A percentile compares a stretch with the other conserved stretches of the same genome.
Conservation (phyloP, 2,329 filamentous ascomycete species). For the Claviceps arundinis region DNA sequence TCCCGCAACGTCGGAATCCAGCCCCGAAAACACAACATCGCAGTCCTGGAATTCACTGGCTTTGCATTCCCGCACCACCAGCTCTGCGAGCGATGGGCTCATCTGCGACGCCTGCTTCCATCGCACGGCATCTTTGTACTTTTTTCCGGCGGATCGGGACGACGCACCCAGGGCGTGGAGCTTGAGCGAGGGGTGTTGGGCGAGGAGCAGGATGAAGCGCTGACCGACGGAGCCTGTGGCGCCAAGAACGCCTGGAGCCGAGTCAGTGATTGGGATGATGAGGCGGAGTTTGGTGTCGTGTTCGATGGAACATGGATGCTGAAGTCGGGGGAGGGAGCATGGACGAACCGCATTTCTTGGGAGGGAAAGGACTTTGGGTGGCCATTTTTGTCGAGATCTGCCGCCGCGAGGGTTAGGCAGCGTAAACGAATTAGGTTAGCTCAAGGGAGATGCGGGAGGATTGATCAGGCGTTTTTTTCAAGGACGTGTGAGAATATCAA, state of each 20-base stretch:
- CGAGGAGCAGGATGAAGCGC: constrained; percentile 85
- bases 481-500: not conserved
- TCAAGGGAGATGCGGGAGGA: not conserved
- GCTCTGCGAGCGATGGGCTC: constrained; percentile 55
- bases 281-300: no score
- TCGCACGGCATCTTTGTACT: constrained; percentile 82
- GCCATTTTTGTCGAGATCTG: constrained; percentile 11
- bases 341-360: constrained; percentile 45
- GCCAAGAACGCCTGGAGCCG: constrained; percentile 56
- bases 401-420: no score
- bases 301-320: not conserved
- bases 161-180: constrained; percentile 86
- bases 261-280: no score
- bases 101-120: constrained; percentile 91
- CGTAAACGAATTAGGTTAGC: no score
- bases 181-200: constrained; percentile 73
- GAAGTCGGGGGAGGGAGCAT: not conserved
- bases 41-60: constrained; percentile 76
- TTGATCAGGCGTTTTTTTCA: not conserved
- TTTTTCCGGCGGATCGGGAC: constrained; percentile 78
- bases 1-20: constrained; percentile 86
- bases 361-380: constrained; percentile 35
- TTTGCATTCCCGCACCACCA: constrained; percentile 76
- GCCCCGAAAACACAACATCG: constrained; percentile 83
- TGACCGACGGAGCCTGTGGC: constrained; percentile 91